Evolutionary conservation across 2,329 filamentous ascomycete species (phyloP), one percentile per base, ranked within the genome.

Genomic region (Xylaria arbuscula): DNA sequence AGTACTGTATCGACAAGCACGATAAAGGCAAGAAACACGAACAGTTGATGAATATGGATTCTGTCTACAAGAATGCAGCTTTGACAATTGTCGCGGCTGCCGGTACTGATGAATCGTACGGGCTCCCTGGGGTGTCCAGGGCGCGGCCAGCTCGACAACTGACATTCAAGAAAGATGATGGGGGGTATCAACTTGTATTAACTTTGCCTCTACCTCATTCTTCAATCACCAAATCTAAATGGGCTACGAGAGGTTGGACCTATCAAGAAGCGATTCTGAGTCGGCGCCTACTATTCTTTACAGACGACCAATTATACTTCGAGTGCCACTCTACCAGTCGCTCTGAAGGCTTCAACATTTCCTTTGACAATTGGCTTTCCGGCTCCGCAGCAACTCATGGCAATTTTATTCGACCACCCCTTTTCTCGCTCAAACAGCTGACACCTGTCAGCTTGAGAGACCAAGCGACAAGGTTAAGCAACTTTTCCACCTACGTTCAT

Each of bases 221-320:
- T 40, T 56, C 34, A 10, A 70, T 73, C 36, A 7, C 3, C 1
- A 59, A 67, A 40, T 72, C 70, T 10, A 62, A 19, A 9, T 72
- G 78, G 70, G 40, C 64, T 17, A 67, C 64, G 7, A 53, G 72
- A 19, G 79, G 73, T 7, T 81, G 79, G 80, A 81, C 78, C 3
- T 78, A 75, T 65, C 78, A 81, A 69, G 80, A 81, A 68, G 75
- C 62, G 6, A 40, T 78, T 1, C 69, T 80, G 2, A 75, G 75
- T 13, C 47, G 64, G 3, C 73, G 78, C 11, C 69, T 75, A 17
- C 69, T 80, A 8, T 72, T 78, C n/a, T 80, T 81, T 64, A 75
- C 76, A 0, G 72, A 77, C 4, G 61, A 76, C 5, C 68, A 76
- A 56, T 38, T 66, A 3, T 72, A 70, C 36, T 70, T 73, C 19